phyloP scores from a whole-genome alignment of 306 rosid genomes.

The Cucumis melo region DNA sequence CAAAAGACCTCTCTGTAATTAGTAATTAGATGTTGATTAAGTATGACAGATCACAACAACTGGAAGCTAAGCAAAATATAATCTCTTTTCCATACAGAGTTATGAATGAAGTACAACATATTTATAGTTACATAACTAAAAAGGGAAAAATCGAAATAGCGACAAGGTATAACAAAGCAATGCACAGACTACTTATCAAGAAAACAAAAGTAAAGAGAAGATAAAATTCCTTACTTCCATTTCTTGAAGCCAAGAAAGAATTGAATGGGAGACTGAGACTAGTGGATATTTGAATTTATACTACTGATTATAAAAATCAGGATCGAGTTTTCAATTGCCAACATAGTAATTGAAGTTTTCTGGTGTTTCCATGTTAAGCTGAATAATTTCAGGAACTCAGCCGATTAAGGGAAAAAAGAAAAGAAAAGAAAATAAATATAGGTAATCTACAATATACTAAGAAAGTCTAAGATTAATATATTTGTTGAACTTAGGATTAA shows the following conservation, averaged over 20 bases:
- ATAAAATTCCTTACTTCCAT: not conserved
- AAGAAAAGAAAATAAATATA: no score
- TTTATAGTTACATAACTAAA: not conserved
- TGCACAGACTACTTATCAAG: not conserved
- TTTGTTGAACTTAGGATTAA: no score
- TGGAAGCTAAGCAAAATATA: not conserved
- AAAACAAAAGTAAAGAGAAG: not conserved
- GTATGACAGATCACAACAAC: not conserved
- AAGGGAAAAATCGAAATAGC: not conserved
- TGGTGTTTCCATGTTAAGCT: no score
- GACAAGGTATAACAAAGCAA: not conserved
- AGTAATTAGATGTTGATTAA: slow-evolving; percentile 16
- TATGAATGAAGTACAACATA: not conserved
- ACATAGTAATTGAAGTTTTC: no score
- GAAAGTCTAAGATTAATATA: no score
- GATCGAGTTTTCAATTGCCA: no score
- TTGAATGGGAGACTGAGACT: not conserved
- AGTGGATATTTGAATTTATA: not conserved
- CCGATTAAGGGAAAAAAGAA: no score
- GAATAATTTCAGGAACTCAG: no score
- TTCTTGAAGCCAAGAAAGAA: not conserved
- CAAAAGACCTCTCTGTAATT: slow-evolving; percentile 78
- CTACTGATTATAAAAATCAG: no score
- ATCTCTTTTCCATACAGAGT: not conserved
- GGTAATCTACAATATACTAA: no score